These are phyloP conservation scores for Penicillium bovifimosum DNA, from an alignment of 495 filamentous ascomycete genomes.

Conservation along the genomic window DNA sequence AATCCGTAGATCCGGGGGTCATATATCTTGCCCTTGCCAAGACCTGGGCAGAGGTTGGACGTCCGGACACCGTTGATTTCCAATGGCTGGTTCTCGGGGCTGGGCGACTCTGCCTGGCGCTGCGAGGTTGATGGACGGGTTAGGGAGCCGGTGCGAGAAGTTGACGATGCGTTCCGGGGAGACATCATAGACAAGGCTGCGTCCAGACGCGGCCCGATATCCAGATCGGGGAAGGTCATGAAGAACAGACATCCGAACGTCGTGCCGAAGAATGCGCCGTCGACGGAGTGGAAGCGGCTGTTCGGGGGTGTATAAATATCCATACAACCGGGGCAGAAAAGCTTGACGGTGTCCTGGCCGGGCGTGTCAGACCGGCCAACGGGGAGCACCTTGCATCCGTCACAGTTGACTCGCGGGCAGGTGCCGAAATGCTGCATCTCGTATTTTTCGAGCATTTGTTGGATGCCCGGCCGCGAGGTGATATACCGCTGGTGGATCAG, in stretches of 20 bases:
- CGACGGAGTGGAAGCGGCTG: constrained; percentile 95
- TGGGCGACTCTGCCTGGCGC: constrained; percentile 20
- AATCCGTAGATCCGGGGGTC: constrained; percentile 97
- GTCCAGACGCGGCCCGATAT: constrained; percentile 50
- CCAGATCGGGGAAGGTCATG: constrained; percentile 95
- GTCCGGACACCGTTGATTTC: constrained; percentile 80
- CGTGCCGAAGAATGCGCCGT: constrained; percentile 96
- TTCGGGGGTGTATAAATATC: constrained; percentile 97
- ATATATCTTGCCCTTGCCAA: constrained; percentile 80
- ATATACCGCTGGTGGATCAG: constrained; percentile 98
- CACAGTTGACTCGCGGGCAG: constrained; percentile 87
- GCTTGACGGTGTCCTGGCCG: constrained; percentile 94
- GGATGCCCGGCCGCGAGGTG: constrained; percentile 92
- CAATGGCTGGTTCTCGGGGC: constrained; percentile 44
- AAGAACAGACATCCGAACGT: constrained; percentile 95
- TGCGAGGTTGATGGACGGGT: constrained; percentile 16
- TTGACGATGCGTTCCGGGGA: constrained; percentile 30
- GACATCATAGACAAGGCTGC: constrained; percentile 25
- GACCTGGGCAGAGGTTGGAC: constrained; percentile 77
- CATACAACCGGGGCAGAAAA: constrained; percentile 94
- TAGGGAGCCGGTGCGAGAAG: constrained; percentile 29
- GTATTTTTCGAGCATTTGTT: constrained; percentile 99
- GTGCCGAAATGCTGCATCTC: constrained; percentile 90
- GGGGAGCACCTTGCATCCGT: constrained; percentile 79
- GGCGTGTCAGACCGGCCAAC: constrained; percentile 91